Evolutionary conservation across 768 basidiomycete genomes (phyloP), one percentile per base, ranked within the genome.

Genomic region (Vararia minispora): DNA sequence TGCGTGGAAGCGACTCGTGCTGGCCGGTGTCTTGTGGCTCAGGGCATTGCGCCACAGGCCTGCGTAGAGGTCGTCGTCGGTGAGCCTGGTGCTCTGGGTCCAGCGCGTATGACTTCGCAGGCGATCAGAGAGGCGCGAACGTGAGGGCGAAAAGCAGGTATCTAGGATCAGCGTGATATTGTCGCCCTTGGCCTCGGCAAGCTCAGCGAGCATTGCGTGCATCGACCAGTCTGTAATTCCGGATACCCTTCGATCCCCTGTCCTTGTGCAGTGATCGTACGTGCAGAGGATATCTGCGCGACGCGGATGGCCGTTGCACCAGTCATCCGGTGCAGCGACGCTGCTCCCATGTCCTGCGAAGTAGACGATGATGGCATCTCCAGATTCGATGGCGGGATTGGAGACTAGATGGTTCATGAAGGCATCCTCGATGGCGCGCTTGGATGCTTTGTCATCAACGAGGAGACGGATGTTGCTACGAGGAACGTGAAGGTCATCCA

Each of bases 261-360:
- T 52, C 42, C 63, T 71, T 23, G 66, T 69, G 38, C 78, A 76
- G 40, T 76, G 71, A 49, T 83, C 80, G 46, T 76, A 73, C 16
- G 81, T 65, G 53, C 78, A 81, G 23, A 83, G 52, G 39, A 80
- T 66, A 47, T 81, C 68, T 12, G 76, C 74, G 20, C 55, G 50
- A 33, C 56, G 55, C 36, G 59, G 52, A 25, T 59, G 61, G 27
- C 56, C 55, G 43, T 66, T 63, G 50, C 68, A 73, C 81, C 80
- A 82, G 35, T 66, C 72, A 25, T 58, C 54, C 35, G 79, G 79
- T n/a, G 75, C 69, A 11, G 60, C 54, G 29, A 76, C 51, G 38
- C 56, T 64, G 51, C 74, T 76, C 18, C 80, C 80, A 52, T 82
- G 79, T n/a, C 80, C 81, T 26, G 81, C 76, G 50, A 80, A 83